Evolutionary conservation across 768 basidiomycete species (phyloP), one percentile per base, ranked within the genome.

Genomic region (Coprinopsis cinerea): DNA sequence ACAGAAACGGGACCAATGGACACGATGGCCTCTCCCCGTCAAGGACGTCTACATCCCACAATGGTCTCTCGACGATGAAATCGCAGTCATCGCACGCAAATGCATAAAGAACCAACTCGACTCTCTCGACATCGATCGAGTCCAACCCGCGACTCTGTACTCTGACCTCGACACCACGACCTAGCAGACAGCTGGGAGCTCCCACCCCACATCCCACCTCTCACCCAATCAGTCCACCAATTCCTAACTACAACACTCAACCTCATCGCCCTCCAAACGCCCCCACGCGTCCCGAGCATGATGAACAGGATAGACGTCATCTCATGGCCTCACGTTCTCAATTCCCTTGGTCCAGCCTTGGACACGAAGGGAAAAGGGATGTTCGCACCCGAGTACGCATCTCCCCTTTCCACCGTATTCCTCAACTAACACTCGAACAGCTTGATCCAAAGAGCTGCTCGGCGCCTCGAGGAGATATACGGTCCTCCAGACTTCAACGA

Each of bases 51-150:
- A 73, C 20, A 67, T 77, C 7, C 86, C 88, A 1, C 81, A 88
- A 64, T 90, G 83, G 82, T 65, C 66, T 7, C 65, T 91, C 18
- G 73, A 81, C 41, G 88, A 90, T 54, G 88, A 90, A 64, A 71
- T 90, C 7, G 63, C 64, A 18, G 60, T 70, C 1, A 57, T 88
- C 58, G 58, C 36, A 27, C 56, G 9, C 56, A 47, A 15, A 47
- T 56, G 17, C 36, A 20, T 54, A 1, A 41, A 51, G 36, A 46
- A 45, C 17, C 30, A 44, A n/a, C 43, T 40, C 35, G 53, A 53
- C 17, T 49, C 53, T 26, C 24, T 48, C n/a, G n/a, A n/a, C n/a
- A n/a, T n/a, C n/a, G n/a, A n/a, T n/a, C n/a, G n/a, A n/a, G n/a
- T n/a, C n/a, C n/a, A n/a, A n/a, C n/a, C n/a, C n/a, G n/a, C n/a